Evolutionary conservation across 768 basidiomycete genomes (phyloP), one percentile per base, ranked within the genome.

Genomic region (Rhodosporidiobolus sp.): DNA sequence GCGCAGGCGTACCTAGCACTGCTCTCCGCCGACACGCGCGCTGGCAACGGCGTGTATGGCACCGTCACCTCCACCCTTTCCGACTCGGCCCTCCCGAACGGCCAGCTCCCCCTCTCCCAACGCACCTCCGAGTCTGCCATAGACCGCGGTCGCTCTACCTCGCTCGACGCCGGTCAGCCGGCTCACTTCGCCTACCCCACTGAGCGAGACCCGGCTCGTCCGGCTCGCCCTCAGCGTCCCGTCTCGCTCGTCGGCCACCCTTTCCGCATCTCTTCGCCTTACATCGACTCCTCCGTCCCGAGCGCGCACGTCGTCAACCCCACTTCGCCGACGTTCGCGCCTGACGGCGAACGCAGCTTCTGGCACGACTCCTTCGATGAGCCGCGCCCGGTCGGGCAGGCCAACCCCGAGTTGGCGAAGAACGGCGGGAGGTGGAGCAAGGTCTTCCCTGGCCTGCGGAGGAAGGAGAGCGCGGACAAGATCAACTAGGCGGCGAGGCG

Each of bases 1-100:
- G 70, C 70, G 2, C 24, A 45, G 17, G 34, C 56, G 20, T 72
- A 67, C 61, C 32, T 72, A 6, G 19, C 38, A 8, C 43, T 72
- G 22, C 61, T 72, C 10, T 50, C 62, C 34, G 10, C 11, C 32
- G 6, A 24, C 14, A 3, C n/a, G 11, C 32, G 48, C 24, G 30
- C 28, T 6, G 35, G 10, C 28, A n/a, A 5, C 6, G 30, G 11
- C 30, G 4, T 5, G 16, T 10, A 53, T 26, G 52, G 9, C 52
- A 19, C 52, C 16, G 14, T n/a, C 32, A 22, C 28, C 22, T 32
- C 30, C 32, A 12, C 32, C 32, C 55, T 7, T 7, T 43, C 38
- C 8, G 8, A 43, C 14, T 43, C 38, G 38, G 38, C 38, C 14
- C 38, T 43, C 14, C 38, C 38, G 38, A 7, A 43, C 14, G 38